phyloP scores from a whole-genome alignment of 2,329 filamentous ascomycete genomes.

The Neonectria sp. region DNA sequence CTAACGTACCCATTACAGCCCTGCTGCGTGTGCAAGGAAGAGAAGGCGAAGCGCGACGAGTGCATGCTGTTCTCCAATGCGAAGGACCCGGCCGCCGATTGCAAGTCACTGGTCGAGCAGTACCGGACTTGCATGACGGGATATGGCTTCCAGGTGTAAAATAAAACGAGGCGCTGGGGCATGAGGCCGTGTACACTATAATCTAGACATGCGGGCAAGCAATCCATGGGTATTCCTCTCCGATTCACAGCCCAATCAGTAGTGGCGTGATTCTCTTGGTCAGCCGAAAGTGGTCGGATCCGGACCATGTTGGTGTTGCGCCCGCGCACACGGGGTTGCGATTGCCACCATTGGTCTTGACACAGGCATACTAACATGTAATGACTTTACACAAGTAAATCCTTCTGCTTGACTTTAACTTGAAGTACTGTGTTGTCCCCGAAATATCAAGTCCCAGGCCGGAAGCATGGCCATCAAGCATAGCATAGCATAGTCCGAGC shows the following conservation, averaged over 20 bases:
- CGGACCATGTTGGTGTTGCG: background rate
- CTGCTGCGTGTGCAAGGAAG: slow-evolving; percentile 97
- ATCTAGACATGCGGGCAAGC: slow-evolving; percentile 45
- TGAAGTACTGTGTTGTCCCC: background rate
- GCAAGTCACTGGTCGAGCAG: slow-evolving; percentile 84
- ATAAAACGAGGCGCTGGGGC: slow-evolving; percentile 21
- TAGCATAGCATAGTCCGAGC: background rate
- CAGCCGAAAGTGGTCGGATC: slow-evolving; percentile 12
- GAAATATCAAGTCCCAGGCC: background rate
- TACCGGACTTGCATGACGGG: slow-evolving; percentile 95
- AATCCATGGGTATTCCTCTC: slow-evolving; percentile 42
- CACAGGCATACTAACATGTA: background rate
- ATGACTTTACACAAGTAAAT: background rate
- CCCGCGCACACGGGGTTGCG: background rate
- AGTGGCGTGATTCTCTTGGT: slow-evolving; percentile 43
- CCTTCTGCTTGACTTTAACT: background rate
- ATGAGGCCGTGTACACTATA: slow-evolving; percentile 44
- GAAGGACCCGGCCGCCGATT: slow-evolving; percentile 86
- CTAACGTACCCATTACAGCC: slow-evolving; percentile 69
- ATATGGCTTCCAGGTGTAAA: slow-evolving; percentile 85
- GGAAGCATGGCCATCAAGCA: too few relatives aligned
- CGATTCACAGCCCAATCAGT: slow-evolving; percentile 11
- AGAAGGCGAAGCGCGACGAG: slow-evolving; percentile 93
- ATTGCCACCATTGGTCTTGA: background rate
- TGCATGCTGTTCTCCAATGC: slow-evolving; percentile 98